Base-by-base conservation (phyloP, 2,329 filamentous ascomycete genomes). In the Trichoderma citrinoviride region DNA sequence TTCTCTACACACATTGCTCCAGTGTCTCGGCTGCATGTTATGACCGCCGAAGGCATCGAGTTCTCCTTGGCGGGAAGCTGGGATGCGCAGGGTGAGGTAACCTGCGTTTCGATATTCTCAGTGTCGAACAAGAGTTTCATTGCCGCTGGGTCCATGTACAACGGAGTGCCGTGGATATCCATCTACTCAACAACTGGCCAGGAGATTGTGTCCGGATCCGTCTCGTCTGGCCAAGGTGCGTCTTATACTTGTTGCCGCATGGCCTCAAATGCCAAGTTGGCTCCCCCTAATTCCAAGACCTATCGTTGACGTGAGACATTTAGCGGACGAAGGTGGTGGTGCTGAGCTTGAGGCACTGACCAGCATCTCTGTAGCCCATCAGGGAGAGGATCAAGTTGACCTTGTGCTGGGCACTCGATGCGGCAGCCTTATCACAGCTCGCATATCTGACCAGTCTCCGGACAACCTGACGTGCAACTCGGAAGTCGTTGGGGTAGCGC, bases 331-430 rank as follows among this genome's bases (percentile, higher is more conserved):
- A 27, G 60, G 25, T 6, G 40, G 7, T 19, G 8, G 19, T 17
- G 7, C 12, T 17, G 60, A 49, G 4, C 66, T 71, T 17, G 81
- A 83, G 64, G 75, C 82, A 1, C 72, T 84, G 21, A 84, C 80
- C 8, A 84, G 80, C 61, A 76, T 85, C 41, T 75, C 76, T 33
- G 66, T 71, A 46, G 68, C 79, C 7, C 69, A 71, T 2, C 72
- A 77, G 60, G 68, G 67, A 3, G 47, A 60, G 1, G 66, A 71
- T 14, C 71, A 70, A 7, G 69, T 73, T 0, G 70, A 76, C 15
- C 57, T 85, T 2, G 70, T 81, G 5, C 70, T 79, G 8, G 85
- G 85, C 8, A 85, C 82, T 27, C 79, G 83, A 60, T 82, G 81
- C 64, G 85, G 85, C 1, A 78, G 83, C 41, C 71, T 86, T 2